phyloP scores from a whole-genome alignment of 768 basidiomycete species.

The Collybiopsis confluens region DNA sequence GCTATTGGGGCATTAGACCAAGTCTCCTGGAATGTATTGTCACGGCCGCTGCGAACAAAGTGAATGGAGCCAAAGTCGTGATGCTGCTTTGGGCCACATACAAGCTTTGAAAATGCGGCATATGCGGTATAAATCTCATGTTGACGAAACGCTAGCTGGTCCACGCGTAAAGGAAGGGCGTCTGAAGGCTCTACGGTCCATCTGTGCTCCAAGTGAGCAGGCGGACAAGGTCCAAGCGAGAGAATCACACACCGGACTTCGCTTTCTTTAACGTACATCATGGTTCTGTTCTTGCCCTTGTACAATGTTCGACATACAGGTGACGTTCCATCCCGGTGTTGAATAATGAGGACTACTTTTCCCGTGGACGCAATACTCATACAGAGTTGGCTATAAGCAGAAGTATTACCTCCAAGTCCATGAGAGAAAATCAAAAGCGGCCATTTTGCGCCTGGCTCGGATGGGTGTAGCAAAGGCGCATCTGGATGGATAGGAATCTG shows the following conservation, averaged over 20 bases:
- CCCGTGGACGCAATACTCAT: slow-evolving; percentile 71
- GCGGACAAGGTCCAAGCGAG: background rate
- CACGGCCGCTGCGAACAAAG: slow-evolving; percentile 25
- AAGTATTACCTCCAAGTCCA: slow-evolving; percentile 72
- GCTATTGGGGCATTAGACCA: slow-evolving; percentile 22
- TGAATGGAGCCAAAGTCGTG: slow-evolving; percentile 28
- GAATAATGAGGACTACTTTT: slow-evolving; percentile 74
- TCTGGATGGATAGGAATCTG: slow-evolving; percentile 57
- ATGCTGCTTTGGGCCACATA: slow-evolving; percentile 27
- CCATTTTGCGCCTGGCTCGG: slow-evolving; percentile 45
- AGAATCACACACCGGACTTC: slow-evolving; percentile 46
- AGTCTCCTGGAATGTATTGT: background rate
- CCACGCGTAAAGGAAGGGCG: slow-evolving; percentile 47
- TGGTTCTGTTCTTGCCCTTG: slow-evolving; percentile 19
- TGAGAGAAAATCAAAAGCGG: slow-evolving; percentile 84
- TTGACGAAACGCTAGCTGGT: slow-evolving; percentile 69
- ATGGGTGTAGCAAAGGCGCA: slow-evolving; percentile 43
- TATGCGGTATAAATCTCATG: slow-evolving; percentile 67
- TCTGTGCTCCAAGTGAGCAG: slow-evolving; percentile 15
- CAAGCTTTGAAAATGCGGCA: slow-evolving; percentile 51
- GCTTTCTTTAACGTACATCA: slow-evolving; percentile 51
- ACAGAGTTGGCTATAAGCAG: slow-evolving; percentile 75
- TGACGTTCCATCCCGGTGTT: slow-evolving; percentile 81
- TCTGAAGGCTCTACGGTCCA: slow-evolving; percentile 20
- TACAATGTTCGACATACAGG: slow-evolving; percentile 41